A percentile compares a stretch with the other conserved stretches of the same genome.
Evolutionary conservation across 2,329 filamentous ascomycete genomes (phyloP).

Genomic region (Hypoxylon rubiginosum): DNA sequence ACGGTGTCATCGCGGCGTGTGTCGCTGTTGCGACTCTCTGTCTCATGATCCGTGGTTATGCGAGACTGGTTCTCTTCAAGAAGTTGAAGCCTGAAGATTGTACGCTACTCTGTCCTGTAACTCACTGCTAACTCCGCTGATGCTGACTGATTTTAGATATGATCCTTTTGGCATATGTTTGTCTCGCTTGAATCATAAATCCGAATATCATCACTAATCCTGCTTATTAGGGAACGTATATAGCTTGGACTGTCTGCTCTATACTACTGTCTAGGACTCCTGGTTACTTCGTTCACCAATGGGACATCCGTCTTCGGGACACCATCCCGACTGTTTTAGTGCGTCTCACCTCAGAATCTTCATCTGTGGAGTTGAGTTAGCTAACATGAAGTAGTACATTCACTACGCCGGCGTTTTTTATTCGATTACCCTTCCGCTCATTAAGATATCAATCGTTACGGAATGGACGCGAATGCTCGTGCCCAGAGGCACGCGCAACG

Average conservation of each 20-base stretch:
- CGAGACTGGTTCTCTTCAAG: constrained; percentile 32
- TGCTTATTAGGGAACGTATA: constrained; percentile 14
- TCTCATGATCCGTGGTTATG: constrained; percentile 29
- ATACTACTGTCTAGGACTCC: constrained; percentile 16
- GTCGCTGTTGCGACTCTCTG: constrained; percentile 29
- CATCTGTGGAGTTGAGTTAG: neutral
- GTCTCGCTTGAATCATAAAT: neutral
- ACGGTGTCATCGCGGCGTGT: constrained; percentile 29
- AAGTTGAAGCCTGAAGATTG: constrained; percentile 36
- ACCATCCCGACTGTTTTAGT: constrained; percentile 48
- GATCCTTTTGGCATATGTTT: constrained; percentile 28
- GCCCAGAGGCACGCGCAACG: constrained; percentile 45
- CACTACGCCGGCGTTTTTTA: constrained; percentile 53
- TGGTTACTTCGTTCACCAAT: constrained; percentile 56
- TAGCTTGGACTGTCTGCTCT: constrained; percentile 22
- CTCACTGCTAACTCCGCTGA: neutral
- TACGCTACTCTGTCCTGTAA: constrained; percentile 8
- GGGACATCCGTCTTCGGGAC: constrained; percentile 50
- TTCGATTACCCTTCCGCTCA: constrained; percentile 53
- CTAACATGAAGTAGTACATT: constrained; percentile 39
- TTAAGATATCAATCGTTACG: constrained; percentile 59
- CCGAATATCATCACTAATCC: neutral
- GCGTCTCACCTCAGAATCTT: constrained; percentile 28
- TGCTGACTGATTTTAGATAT: constrained; percentile 29
- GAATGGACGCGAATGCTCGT: constrained; percentile 57